Base-by-base conservation (phyloP, 2,329 filamentous ascomycete genomes). In the Emergomyces orientalis region DNA sequence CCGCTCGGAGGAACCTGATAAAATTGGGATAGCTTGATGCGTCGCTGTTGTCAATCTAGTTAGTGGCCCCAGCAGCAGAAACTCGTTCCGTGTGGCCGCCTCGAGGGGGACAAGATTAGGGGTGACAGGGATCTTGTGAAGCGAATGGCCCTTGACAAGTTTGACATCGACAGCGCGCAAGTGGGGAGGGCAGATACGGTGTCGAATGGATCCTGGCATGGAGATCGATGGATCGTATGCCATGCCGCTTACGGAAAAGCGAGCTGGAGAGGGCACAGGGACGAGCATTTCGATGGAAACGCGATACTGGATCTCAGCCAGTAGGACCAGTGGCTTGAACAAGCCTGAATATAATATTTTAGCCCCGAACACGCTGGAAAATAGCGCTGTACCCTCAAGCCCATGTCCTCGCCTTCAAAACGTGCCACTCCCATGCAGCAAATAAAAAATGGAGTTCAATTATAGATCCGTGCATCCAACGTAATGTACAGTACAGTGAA, bases 141-240 rank as follows among this genome's bases (percentile, higher is more conserved):
- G 32, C 52, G 52, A 56, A 56, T 22, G 49, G 43, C 43, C 7
- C 2, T 14, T 39, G 54, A n/a, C 7, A 47, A 47, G 11, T 8
- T 39, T 41, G 39, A 41, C 55, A 43, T 58, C 34, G 37, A 59
- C 6, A n/a, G 1, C 8, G 8, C 7, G 27, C 22, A 27, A 17
- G 39, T 59, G 22, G 22, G 22, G 39, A 14, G 19, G 39, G 39
- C 25, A 45, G 37, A 47, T 30, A 59, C 22, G 17, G 4, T 9
- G 34, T 59, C 27, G 39, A 59, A 59, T 47, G 25, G 56, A 47
- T 34, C 41, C 34, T n/a, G 7, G 56, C n/a, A 27, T 41, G 56
- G 41, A 47, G 56, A 59, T 59, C 56, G 56, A 59, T 59, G 41
- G 56, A 59, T 59, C 56, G 56, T 59, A 34, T 59, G 41, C 39